Percentiles rank a stretch among this genome's conserved stretches.
phyloP scores from a whole-genome alignment of 2,329 filamentous ascomycete species.

The Elsinoe arachidis region DNA sequence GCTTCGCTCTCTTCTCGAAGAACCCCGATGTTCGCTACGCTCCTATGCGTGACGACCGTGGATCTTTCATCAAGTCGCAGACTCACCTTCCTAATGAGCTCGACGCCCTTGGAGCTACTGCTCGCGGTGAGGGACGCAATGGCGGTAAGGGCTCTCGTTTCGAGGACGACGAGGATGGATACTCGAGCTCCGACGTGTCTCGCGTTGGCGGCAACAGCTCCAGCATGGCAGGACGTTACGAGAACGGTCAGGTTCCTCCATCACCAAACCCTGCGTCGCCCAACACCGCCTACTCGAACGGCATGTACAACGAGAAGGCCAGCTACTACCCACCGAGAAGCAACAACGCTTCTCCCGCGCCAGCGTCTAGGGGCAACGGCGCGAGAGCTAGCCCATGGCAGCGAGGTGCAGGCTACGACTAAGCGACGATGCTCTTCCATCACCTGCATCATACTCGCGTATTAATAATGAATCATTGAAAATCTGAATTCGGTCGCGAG shows the following conservation, averaged over 20 bases:
- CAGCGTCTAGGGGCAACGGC: slow-evolving; percentile 10
- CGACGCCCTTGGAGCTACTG: slow-evolving; percentile 80
- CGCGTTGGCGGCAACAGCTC: slow-evolving; percentile 33
- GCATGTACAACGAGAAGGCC: slow-evolving; percentile 15
- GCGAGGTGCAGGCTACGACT: slow-evolving; percentile 56
- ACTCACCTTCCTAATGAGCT: slow-evolving; percentile 81
- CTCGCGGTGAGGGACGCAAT: slow-evolving; percentile 62
- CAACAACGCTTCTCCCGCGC: slow-evolving; percentile 14
- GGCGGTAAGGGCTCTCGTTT: slow-evolving; percentile 44
- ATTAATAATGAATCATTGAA: slow-evolving; percentile 11
- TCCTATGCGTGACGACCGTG: slow-evolving; percentile 91
- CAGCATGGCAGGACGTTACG: slow-evolving; percentile 26
- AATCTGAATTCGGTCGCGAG: slow-evolving; percentile 1
- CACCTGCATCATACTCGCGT: neutral
- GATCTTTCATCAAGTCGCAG: slow-evolving; percentile 95
- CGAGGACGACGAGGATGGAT: slow-evolving; percentile 62
- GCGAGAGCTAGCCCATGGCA: slow-evolving; percentile 54
- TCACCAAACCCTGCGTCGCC: slow-evolving; percentile 14
- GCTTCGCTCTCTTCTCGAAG: slow-evolving; percentile 77
- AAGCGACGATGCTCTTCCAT: slow-evolving; percentile 19
- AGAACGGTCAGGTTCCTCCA: slow-evolving; percentile 20
- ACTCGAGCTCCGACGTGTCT: slow-evolving; percentile 35
- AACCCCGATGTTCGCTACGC: slow-evolving; percentile 93
- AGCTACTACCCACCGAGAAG: slow-evolving; percentile 15
- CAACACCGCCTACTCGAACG: slow-evolving; percentile 12